Percentiles rank a stretch among this genome's conserved stretches.
Conservation (phyloP, 78 protist genomes). For the Dictyostelium capitatum region DNA sequence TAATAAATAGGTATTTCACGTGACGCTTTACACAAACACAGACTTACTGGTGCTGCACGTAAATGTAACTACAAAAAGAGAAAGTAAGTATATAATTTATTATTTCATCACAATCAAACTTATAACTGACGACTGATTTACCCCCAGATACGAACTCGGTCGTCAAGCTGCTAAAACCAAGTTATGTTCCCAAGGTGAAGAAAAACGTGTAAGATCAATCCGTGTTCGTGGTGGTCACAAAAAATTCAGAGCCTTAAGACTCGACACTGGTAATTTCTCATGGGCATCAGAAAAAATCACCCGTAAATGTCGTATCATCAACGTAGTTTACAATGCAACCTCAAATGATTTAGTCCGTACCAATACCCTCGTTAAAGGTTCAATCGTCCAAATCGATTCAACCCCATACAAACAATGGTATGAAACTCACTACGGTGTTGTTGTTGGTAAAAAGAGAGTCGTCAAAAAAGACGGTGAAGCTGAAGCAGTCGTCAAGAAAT, state of each 20-base stretch:
- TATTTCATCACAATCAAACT: too few species aligned
- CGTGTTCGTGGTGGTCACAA: slow-evolving; percentile 98
- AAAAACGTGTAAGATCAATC: slow-evolving; percentile 93
- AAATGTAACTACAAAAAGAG: slow-evolving; percentile 93
- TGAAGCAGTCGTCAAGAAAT: slow-evolving; percentile 45
- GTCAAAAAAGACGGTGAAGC: slow-evolving; percentile 49
- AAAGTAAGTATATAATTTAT: too few species aligned
- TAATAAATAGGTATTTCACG: slow-evolving; percentile 78
- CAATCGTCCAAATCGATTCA: slow-evolving; percentile 97
- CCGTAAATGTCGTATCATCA: slow-evolving; percentile 95
- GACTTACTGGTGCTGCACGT: slow-evolving; percentile 80
- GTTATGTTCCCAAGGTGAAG: slow-evolving; percentile 84
- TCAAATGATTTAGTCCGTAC: slow-evolving; percentile 99
- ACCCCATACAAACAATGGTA: slow-evolving; percentile 99
- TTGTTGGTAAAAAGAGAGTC: slow-evolving; percentile 90
- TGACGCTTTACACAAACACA: slow-evolving; percentile 84
- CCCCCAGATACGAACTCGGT: slow-evolving; percentile 98
- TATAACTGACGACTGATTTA: too few species aligned
- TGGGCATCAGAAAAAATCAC: slow-evolving; percentile 91
- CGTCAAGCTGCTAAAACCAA: slow-evolving; percentile 98
- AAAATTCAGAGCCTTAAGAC: slow-evolving; percentile 99
- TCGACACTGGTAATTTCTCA: slow-evolving; percentile 98
- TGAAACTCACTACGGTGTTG: slow-evolving; percentile 96
- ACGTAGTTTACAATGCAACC: slow-evolving; percentile 99
- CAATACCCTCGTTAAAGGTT: slow-evolving; percentile 98